Conservation (phyloP, 345 rosid species). For the Nephelium lappaceum region DNA sequence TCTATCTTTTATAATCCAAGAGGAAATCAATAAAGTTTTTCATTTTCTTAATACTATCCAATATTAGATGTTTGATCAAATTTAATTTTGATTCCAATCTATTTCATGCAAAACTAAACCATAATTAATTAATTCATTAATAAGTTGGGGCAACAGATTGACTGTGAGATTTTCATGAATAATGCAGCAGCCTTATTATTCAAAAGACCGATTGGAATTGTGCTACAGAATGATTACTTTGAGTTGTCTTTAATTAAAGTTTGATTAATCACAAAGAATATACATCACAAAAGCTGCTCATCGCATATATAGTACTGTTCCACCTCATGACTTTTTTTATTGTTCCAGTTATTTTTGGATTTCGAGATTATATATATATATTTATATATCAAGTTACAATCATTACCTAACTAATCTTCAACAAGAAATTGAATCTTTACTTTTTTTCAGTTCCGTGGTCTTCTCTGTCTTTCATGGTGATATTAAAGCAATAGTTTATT, state of each 20-base stretch:
- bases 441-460: not conserved
- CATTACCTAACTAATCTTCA: slow-evolving; percentile 14
- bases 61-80: no score
- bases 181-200: slow-evolving; percentile 29
- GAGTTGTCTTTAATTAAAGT: slow-evolving; percentile 23
- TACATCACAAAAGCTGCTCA: slow-evolving; percentile 27
- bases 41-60: not conserved
- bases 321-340: slow-evolving; percentile 12
- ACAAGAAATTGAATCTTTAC: slow-evolving; percentile 16
- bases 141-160: not conserved
- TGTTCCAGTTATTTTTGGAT: slow-evolving; percentile 13
- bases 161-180: not conserved
- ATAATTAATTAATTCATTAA: not conserved
- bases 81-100: not conserved
- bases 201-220: slow-evolving; percentile 34
- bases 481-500: not conserved
- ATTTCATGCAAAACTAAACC: not conserved
- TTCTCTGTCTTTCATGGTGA: not conserved
- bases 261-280: slow-evolving; percentile 11
- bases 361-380: not conserved
- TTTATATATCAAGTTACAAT: not conserved
- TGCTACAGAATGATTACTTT: slow-evolving; percentile 26
- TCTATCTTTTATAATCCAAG: no score
- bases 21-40: no score
- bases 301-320: not conserved